Percentiles rank a stretch among this genome's conserved stretches.
Conservation (phyloP, 2,329 filamentous ascomycete species). For the Bimuria novae-zelandiae region DNA sequence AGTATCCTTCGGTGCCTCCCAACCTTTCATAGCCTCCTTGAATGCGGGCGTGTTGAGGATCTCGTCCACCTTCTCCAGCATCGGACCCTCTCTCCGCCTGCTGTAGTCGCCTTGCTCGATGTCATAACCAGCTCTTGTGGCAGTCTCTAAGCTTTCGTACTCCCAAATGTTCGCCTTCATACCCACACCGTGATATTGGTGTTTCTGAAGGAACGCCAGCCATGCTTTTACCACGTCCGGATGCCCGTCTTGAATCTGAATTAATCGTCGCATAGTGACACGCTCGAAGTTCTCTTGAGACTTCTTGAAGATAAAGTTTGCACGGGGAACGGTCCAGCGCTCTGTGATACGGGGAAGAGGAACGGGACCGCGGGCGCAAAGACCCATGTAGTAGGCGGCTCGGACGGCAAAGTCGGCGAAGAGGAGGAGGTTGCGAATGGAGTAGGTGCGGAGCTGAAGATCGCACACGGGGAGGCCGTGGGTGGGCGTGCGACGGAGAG, state of each 20-base stretch:
- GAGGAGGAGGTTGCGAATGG: conserved; percentile 86
- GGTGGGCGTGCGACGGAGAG: conserved; percentile 73
- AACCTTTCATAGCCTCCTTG: conserved; percentile 39
- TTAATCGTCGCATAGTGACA: conserved; percentile 80
- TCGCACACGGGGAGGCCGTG: conserved; percentile 85
- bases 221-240: conserved; percentile 87
- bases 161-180: conserved; percentile 99
- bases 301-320: conserved; percentile 96
- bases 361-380: conserved; percentile 83
- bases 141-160: conserved; percentile 66
- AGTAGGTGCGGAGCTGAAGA: conserved; percentile 91
- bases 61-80: conserved; percentile 43
- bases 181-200: conserved; percentile 93
- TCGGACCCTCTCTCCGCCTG: conserved; percentile 37
- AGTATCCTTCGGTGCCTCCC: conserved; percentile 21
- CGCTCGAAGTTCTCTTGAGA: conserved; percentile 97
- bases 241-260: conserved; percentile 91
- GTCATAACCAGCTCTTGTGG: conserved; percentile 34
- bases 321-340: conserved; percentile 89
- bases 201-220: conserved; percentile 89
- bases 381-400: conserved; percentile 89
- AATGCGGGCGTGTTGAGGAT: conserved; percentile 36
- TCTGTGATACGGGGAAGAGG: conserved; percentile 86
- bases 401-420: conserved; percentile 93
- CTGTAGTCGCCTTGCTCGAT: conserved; percentile 31